A percentile compares a stretch with the other conserved stretches of the same genome.
phyloP scores from a whole-genome alignment of 2,329 filamentous ascomycete species.

The Colletotrichum scovillei region DNA sequence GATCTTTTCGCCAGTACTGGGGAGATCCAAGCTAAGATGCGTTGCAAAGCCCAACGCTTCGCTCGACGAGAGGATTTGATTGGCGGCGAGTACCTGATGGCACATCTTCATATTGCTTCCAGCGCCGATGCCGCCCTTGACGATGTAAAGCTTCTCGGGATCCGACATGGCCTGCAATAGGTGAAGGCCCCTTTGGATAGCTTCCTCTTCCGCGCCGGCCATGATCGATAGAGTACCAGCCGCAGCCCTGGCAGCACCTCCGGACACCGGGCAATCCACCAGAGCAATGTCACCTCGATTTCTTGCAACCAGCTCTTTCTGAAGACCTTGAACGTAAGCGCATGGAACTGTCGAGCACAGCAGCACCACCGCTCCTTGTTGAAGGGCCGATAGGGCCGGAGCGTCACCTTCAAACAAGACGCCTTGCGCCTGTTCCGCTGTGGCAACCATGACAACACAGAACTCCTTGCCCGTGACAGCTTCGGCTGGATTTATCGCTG shows the following conservation, averaged over 20 bases:
- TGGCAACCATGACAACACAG: conserved; percentile 82
- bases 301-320: conserved; percentile 43
- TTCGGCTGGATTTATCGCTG: conserved; percentile 44
- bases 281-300: conserved; percentile 68
- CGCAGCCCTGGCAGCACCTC: conserved; percentile 55
- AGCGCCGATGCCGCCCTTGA: conserved; percentile 69
- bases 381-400: conserved; percentile 52
- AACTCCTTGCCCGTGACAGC: conserved; percentile 69
- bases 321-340: background rate
- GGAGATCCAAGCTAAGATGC: background rate
- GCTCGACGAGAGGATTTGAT: conserved; percentile 70
- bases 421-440: conserved; percentile 73
- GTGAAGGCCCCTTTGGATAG: background rate
- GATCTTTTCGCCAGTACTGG: conserved; percentile 59
- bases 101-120: conserved; percentile 72
- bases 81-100: conserved; percentile 72
- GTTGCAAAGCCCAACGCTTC: conserved; percentile 58
- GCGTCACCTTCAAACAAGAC: conserved; percentile 71
- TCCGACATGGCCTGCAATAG: conserved; percentile 73
- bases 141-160: conserved; percentile 69
- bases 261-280: conserved; percentile 43
- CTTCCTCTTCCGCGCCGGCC: background rate
- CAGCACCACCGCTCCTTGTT: background rate
- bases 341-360: background rate
- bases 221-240: conserved; percentile 63